phyloP scores from a whole-genome alignment of 176 grass and related monocot genomes.

The Eleusine coracana region DNA sequence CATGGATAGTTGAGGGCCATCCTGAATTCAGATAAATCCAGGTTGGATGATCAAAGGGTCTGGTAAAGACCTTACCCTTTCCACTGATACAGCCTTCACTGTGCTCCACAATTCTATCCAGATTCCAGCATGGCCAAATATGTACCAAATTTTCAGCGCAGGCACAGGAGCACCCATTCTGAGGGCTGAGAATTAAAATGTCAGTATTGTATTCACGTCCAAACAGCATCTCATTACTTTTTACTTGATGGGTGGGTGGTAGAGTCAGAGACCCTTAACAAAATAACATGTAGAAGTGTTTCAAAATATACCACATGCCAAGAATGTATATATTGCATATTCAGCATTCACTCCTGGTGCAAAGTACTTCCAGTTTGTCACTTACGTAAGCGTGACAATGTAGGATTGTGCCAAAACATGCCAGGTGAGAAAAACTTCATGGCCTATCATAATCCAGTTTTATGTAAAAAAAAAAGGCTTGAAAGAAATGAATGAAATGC shows the following conservation, averaged over 20 bases:
- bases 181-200: not conserved
- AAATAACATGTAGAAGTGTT: not conserved
- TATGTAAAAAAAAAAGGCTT: not conserved
- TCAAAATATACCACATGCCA: not conserved
- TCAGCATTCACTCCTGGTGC: not conserved
- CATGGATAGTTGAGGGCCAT: not conserved
- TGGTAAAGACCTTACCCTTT: not conserved
- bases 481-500: slow-evolving; percentile 10
- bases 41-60: not conserved
- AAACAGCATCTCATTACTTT: no score
- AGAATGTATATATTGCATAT: not conserved
- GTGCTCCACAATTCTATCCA: not conserved
- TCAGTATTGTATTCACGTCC: not conserved
- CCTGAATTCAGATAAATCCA: not conserved
- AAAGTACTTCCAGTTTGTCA: not conserved
- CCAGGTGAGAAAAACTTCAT: slow-evolving; percentile 2
- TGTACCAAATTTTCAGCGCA: not conserved
- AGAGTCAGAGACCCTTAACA: not conserved
- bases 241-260: no score
- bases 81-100: not conserved
- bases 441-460: not conserved
- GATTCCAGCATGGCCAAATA: not conserved
- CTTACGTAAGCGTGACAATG: not conserved
- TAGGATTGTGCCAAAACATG: not conserved
- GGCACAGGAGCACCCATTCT: not conserved